A percentile compares a stretch with the other conserved stretches of the same genome.
phyloP scores from a whole-genome alignment of 257 asterid genomes.

The Gentiana macrophylla region DNA sequence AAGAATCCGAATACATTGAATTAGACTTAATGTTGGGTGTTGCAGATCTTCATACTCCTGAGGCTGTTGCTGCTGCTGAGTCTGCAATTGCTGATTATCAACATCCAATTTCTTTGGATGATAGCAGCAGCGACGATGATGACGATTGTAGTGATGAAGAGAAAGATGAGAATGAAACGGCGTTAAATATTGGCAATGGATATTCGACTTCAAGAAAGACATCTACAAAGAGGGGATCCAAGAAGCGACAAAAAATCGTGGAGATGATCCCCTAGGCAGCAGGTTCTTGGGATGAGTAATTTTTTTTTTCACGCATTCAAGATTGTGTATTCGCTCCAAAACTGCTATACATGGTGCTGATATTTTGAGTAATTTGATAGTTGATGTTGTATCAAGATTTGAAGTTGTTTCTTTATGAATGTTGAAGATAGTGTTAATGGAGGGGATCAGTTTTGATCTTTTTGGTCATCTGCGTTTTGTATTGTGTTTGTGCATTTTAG shows the following conservation, averaged over 20 bases:
- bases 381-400: too few species aligned
- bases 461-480: too few species aligned
- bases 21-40: constrained; percentile 93
- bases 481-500: too few species aligned
- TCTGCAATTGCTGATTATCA: constrained; percentile 60
- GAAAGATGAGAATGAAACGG: constrained; percentile 9
- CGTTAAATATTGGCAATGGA: constrained; percentile 8
- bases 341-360: too few species aligned
- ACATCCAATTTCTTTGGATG: constrained; percentile 23
- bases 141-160: constrained; percentile 14
- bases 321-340: too few species aligned
- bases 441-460: too few species aligned
- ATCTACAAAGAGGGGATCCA: constrained; percentile 21
- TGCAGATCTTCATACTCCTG: constrained; percentile 92
- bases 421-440: too few species aligned
- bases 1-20: constrained; percentile 70
- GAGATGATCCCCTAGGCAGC: constrained; percentile 26
- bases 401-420: too few species aligned
- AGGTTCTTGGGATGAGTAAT: too few species aligned
- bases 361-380: too few species aligned
- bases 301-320: too few species aligned
- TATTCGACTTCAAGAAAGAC: constrained; percentile 11
- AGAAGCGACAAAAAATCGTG: constrained; percentile 39
- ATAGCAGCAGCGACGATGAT: constrained; percentile 32
- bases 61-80: constrained; percentile 90